These are phyloP conservation scores for Leccinum imitatum DNA, from an alignment of 768 basidiomycete species.

Conservation along the genomic window DNA sequence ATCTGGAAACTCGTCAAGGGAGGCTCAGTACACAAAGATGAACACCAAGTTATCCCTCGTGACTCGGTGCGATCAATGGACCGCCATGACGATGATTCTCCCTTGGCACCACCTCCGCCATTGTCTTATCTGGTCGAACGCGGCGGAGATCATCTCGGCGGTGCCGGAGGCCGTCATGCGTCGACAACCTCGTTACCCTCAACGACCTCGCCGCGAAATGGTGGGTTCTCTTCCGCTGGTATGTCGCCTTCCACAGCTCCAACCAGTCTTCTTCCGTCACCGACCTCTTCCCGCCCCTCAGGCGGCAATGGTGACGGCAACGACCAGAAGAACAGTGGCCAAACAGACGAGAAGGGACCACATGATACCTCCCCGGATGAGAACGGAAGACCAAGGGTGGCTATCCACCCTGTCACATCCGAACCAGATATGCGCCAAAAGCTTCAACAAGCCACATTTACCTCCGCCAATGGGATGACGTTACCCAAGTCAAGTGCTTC, in stretches of 20 bases:
- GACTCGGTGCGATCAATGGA: slow-evolving; percentile 40
- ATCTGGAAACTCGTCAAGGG: slow-evolving; percentile 79
- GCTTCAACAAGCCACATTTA: slow-evolving; percentile 36
- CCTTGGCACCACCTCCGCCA: slow-evolving; percentile 88
- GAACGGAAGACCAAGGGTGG: slow-evolving; percentile 37
- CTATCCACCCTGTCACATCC: slow-evolving; percentile 54
- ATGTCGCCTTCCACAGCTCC: slow-evolving; percentile 75
- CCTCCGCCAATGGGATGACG: slow-evolving; percentile 33
- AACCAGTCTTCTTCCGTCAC: slow-evolving; percentile 73
- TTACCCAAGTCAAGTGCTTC: slow-evolving; percentile 22
- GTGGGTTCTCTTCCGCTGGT: slow-evolving; percentile 53
- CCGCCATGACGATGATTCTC: slow-evolving; percentile 62
- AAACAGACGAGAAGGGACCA: slow-evolving; percentile 45
- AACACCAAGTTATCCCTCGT: slow-evolving; percentile 25
- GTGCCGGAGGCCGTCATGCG: slow-evolving; percentile 49
- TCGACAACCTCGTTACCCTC: slow-evolving; percentile 72
- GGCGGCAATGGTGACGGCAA: slow-evolving; percentile 55
- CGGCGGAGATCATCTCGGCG: slow-evolving; percentile 50
- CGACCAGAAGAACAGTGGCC: slow-evolving; percentile 40
- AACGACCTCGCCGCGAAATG: slow-evolving; percentile 53
- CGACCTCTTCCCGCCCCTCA: slow-evolving; percentile 67
- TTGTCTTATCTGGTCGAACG: slow-evolving; percentile 78
- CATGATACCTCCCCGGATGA: slow-evolving; percentile 30
- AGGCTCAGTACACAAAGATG: slow-evolving; percentile 45
- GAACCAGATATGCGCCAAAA: slow-evolving; percentile 63